A percentile compares a stretch with the other conserved stretches of the same genome.
phyloP scores from a whole-genome alignment of 345 rosid species.

The Syzygium jambos region DNA sequence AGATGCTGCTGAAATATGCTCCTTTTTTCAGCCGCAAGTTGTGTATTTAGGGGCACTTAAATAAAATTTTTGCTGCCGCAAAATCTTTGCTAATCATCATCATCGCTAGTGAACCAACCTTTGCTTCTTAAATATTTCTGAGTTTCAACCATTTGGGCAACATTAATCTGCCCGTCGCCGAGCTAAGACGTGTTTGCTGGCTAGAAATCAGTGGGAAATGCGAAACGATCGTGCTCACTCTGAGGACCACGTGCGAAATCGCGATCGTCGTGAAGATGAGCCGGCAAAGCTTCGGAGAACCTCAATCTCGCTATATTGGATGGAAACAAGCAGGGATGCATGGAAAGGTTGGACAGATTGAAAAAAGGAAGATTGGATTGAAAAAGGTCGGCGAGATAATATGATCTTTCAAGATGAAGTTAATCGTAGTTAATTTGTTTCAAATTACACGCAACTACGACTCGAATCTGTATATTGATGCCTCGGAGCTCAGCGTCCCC shows the following conservation, averaged over 20 bases:
- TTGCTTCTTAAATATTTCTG: neutral
- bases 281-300: neutral
- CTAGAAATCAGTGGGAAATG: neutral
- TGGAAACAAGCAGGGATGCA: neutral
- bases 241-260: neutral
- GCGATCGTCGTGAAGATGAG: neutral
- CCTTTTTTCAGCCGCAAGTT: neutral
- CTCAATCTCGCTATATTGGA: neutral
- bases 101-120: neutral
- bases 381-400: no score
- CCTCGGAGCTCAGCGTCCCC: no score
- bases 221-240: neutral
- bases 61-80: neutral
- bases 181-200: neutral
- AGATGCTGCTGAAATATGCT: neutral
- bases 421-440: no score
- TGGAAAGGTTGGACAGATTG: neutral
- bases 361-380: neutral
- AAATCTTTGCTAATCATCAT: neutral
- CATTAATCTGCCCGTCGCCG: neutral
- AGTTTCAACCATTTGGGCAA: neutral
- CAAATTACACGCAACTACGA: no score
- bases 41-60: no score
- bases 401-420: neutral
- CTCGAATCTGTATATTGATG: no score